phyloP scores from a whole-genome alignment of 2,329 filamentous ascomycete species.

The Sclerotinia trifoliorum region DNA sequence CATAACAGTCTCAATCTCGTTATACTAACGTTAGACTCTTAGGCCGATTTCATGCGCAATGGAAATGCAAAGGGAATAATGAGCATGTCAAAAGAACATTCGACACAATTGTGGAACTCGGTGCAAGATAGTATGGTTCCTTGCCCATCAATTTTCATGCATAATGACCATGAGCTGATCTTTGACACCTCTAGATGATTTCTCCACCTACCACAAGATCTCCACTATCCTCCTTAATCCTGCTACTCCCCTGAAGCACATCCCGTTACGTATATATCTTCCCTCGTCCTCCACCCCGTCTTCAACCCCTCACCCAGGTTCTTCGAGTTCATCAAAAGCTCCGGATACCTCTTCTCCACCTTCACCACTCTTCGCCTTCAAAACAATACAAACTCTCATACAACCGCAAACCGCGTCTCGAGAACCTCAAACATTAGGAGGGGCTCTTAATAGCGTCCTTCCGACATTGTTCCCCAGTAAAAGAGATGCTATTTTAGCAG shows the following conservation, averaged over 20 bases:
- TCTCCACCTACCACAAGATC: constrained; percentile 68
- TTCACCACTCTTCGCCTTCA: constrained; percentile 56
- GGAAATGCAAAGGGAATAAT: constrained; percentile 71
- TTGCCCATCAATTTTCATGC: neutral
- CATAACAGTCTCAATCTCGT: constrained; percentile 4
- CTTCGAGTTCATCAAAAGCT: constrained; percentile 44
- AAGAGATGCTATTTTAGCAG: constrained; percentile 78
- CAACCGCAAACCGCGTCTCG: constrained; percentile 47
- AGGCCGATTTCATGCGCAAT: constrained; percentile 63
- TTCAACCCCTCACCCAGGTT: constrained; percentile 48
- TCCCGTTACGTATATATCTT: constrained; percentile 88
- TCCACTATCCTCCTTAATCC: constrained; percentile 75
- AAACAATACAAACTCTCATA: constrained; percentile 74
- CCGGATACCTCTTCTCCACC: constrained; percentile 4
- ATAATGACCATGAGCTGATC: neutral
- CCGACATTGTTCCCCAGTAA: constrained; percentile 85
- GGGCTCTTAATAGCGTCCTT: constrained; percentile 70
- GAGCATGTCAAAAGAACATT: constrained; percentile 67
- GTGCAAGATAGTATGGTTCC: constrained; percentile 56
- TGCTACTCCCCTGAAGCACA: constrained; percentile 70
- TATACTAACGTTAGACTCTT: neutral
- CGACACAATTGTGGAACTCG: constrained; percentile 63
- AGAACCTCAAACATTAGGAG: constrained; percentile 69
- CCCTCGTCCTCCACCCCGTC: constrained; percentile 63
- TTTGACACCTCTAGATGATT: constrained; percentile 58